Percentiles rank a stretch among this genome's conserved stretches.
phyloP scores from a whole-genome alignment of 192 early-diverging fungal species.

The Backusella circina region DNA sequence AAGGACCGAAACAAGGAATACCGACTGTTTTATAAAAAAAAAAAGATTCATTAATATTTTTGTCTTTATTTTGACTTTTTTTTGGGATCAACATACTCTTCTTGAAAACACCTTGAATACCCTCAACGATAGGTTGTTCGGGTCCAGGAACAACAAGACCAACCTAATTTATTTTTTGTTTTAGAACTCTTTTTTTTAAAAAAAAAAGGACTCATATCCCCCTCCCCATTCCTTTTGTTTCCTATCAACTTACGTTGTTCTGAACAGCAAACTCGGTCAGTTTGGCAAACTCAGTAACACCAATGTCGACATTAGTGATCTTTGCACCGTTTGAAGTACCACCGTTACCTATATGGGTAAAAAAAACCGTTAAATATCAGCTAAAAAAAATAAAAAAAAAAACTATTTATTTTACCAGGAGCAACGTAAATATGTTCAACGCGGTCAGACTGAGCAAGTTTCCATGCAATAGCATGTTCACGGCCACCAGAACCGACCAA shows the following conservation, averaged over 20 bases:
- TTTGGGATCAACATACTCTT: constrained; percentile 46
- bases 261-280: constrained; percentile 77
- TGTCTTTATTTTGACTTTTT: background rate
- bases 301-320: constrained; percentile 79
- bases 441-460: constrained; percentile 69
- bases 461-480: constrained; percentile 95
- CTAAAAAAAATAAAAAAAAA: background rate
- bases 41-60: background rate
- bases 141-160: constrained; percentile 90
- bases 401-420: constrained; percentile 59
- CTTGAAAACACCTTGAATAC: constrained; percentile 79
- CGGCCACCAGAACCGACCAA: constrained; percentile 94
- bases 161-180: too few species aligned
- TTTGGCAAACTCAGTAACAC: constrained; percentile 65
- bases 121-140: constrained; percentile 96
- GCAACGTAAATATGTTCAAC: constrained; percentile 88
- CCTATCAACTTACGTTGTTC: constrained; percentile 55
- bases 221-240: background rate
- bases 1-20: constrained; percentile 92
- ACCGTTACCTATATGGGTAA: constrained; percentile 93
- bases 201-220: background rate
- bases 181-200: background rate
- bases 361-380: background rate
- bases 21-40: constrained; percentile 57
- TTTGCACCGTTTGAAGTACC: constrained; percentile 79